Conservation (phyloP, 2,329 filamentous ascomycete species). For the Reticulascus tulasneorum region DNA sequence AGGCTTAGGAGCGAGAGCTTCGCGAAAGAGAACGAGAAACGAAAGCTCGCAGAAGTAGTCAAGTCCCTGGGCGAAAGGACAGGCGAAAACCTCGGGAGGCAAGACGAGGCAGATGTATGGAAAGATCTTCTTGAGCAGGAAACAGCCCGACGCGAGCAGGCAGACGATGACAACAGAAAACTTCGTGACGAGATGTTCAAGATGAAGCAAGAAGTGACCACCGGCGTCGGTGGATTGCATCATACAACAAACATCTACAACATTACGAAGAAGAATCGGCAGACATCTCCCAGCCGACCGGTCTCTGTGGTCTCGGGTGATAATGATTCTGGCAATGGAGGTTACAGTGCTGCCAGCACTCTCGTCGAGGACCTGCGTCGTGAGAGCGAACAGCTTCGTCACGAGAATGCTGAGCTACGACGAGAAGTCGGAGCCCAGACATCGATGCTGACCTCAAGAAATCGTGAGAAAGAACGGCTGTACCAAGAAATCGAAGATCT, state of each 20-base stretch:
- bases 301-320: slow-evolving; percentile 47
- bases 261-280: slow-evolving; percentile 52
- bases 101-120: slow-evolving; percentile 78
- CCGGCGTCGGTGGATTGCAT: slow-evolving; percentile 34
- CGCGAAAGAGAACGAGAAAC: slow-evolving; percentile 77
- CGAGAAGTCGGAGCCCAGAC: slow-evolving; percentile 93
- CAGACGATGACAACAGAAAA: slow-evolving; percentile 81
- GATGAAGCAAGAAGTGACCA: slow-evolving; percentile 56
- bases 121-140: slow-evolving; percentile 93
- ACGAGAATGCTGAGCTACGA: slow-evolving; percentile 88
- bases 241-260: slow-evolving; percentile 66
- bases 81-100: slow-evolving; percentile 46
- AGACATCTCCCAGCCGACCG: slow-evolving; percentile 46
- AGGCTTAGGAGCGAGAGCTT: slow-evolving; percentile 74
- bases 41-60: slow-evolving; percentile 79
- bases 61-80: slow-evolving; percentile 47
- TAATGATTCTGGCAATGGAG: slow-evolving; percentile 45
- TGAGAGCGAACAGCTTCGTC: slow-evolving; percentile 72
- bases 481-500: slow-evolving; percentile 97
- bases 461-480: slow-evolving; percentile 88
- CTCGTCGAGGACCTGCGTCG: slow-evolving; percentile 72
- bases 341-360: slow-evolving; percentile 57
- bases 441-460: slow-evolving; percentile 94
- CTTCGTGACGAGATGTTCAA: slow-evolving; percentile 81
- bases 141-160: slow-evolving; percentile 80